Evolutionary conservation across 2,329 filamentous ascomycete species (phyloP).

Genomic region (Ophiostoma himal-ulmi): DNA sequence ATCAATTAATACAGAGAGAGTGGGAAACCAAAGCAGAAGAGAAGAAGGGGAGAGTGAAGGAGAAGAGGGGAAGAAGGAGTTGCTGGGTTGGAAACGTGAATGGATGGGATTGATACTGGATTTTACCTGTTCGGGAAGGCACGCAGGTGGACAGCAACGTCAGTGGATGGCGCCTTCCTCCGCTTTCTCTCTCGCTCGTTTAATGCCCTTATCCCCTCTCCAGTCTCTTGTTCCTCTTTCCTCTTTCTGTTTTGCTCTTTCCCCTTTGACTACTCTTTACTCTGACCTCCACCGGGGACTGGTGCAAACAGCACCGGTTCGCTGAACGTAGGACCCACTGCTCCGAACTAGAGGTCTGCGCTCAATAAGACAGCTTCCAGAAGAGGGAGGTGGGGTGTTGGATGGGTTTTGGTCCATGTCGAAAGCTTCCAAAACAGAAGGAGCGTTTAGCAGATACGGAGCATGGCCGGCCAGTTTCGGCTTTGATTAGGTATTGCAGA

Average conservation of each 20-base stretch:
- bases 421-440: not conserved
- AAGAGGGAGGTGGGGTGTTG: slow-evolving; percentile 17
- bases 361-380: slow-evolving; percentile 4
- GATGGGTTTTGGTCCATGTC: not conserved
- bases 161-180: slow-evolving; percentile 6
- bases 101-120: slow-evolving; percentile 7
- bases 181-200: not conserved
- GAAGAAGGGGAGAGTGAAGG: not conserved
- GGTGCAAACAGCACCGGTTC: not conserved
- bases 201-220: not conserved
- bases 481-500: not conserved
- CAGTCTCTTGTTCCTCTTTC: not conserved
- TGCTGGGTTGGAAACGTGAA: not conserved
- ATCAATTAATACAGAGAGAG: not conserved
- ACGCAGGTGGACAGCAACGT: slow-evolving; percentile 11
- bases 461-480: slow-evolving; percentile 3
- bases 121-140: not conserved
- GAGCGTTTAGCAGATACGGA: not conserved
- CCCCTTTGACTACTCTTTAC: not conserved
- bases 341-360: not conserved
- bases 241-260: not conserved
- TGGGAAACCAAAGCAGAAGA: not conserved
- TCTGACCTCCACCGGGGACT: not conserved
- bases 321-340: not conserved
- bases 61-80: not conserved